Conservation (phyloP, 176 grass and related monocot species). For the Carex parvula region DNA sequence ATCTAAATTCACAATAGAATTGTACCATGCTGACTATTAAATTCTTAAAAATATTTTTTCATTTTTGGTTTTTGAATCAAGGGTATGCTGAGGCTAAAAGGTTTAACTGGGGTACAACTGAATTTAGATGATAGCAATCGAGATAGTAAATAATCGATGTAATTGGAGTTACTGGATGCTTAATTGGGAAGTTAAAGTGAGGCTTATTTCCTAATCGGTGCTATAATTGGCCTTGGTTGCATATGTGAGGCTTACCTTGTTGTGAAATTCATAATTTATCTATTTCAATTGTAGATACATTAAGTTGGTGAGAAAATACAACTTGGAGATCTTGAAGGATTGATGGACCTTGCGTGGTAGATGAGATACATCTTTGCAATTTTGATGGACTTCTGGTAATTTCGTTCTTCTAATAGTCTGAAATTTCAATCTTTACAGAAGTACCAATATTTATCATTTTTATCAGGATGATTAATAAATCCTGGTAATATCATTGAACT, state of each 20-base stretch:
- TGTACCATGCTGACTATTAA: no score
- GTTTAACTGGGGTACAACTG: not conserved
- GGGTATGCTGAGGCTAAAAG: not conserved
- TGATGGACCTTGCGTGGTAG: constrained; percentile 75
- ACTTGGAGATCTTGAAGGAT: constrained; percentile 75
- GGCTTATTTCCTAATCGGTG: not conserved
- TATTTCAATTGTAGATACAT: constrained; percentile 32
- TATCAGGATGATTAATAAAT: no score
- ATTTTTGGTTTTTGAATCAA: not conserved
- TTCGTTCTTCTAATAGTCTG: not conserved
- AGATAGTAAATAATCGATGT: not conserved
- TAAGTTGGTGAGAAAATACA: constrained; percentile 35
- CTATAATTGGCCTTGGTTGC: not conserved
- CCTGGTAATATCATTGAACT: no score
- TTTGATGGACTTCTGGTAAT: constrained; percentile 91
- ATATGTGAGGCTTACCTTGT: not conserved
- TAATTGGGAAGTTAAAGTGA: not conserved
- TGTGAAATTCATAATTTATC: not conserved
- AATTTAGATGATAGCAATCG: not conserved
- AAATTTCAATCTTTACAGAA: not conserved
- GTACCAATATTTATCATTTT: no score
- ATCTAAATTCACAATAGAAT: no score
- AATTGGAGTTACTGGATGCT: not conserved
- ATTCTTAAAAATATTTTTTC: not conserved
- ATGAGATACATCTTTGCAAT: constrained; percentile 95